Percentiles rank a stretch among this genome's conserved stretches.
Evolutionary conservation across 2,329 filamentous ascomycete genomes (phyloP).

Genomic region (Mariannaea sp.): DNA sequence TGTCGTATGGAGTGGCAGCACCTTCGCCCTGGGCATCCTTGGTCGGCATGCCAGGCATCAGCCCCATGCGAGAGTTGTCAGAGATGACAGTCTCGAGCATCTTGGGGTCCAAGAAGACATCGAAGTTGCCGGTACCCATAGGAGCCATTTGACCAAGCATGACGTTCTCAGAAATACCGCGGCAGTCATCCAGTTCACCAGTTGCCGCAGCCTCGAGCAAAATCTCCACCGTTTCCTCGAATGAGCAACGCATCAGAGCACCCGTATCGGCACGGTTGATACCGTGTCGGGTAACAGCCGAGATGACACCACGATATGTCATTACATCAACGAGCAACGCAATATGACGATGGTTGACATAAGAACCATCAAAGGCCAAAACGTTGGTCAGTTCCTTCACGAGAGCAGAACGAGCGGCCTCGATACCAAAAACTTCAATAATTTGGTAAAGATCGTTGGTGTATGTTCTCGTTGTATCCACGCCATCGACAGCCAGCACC

Average conservation of each 20-base stretch:
- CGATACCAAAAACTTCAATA: conserved; percentile 93
- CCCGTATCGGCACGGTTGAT: conserved; percentile 98
- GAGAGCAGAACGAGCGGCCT: conserved; percentile 85
- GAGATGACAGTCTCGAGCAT: conserved; percentile 96
- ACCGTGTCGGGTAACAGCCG: conserved; percentile 95
- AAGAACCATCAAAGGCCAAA: conserved; percentile 97
- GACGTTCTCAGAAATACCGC: conserved; percentile 97
- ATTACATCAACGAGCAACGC: conserved; percentile 95
- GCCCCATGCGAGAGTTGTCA: conserved; percentile 84
- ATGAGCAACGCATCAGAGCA: conserved; percentile 98
- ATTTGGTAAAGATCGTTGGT: conserved; percentile 97
- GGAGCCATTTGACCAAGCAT: conserved; percentile 97
- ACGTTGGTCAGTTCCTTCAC: conserved; percentile 90
- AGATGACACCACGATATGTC: conserved; percentile 92
- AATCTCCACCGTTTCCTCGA: conserved; percentile 99
- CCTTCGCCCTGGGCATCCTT: conserved; percentile 79
- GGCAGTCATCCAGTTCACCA: conserved; percentile 95
- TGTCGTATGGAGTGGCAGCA: conserved; percentile 93
- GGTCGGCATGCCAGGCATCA: conserved; percentile 78
- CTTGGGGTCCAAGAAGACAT: conserved; percentile 88
- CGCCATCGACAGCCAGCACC: conserved; percentile 84
- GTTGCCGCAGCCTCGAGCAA: conserved; percentile 92
- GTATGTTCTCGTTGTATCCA: conserved; percentile 83
- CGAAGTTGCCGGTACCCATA: conserved; percentile 95
- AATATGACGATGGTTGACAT: conserved; percentile 98